Percentiles rank a stretch among this genome's conserved stretches.
Conservation (phyloP, 108 stramenopile species). For the Tribonema minus region DNA sequence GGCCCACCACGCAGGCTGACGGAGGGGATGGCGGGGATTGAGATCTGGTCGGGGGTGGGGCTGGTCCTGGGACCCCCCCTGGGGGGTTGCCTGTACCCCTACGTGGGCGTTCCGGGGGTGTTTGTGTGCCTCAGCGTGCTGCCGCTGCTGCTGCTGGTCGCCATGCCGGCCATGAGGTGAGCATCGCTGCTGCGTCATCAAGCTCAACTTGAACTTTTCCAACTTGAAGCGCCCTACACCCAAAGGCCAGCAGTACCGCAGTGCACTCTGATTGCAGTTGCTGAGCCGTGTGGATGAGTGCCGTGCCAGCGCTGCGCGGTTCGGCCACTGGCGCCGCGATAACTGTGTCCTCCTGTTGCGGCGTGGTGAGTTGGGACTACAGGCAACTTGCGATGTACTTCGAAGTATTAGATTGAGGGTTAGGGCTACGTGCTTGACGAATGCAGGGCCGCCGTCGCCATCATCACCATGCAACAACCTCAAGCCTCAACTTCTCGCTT, state of each 20-base stretch:
- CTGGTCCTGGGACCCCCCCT: slow-evolving; percentile 21
- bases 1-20: background rate
- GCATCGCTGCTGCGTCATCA: background rate
- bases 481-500: too few relatives aligned
- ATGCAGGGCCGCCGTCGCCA: too few relatives aligned
- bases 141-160: background rate
- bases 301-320: too few relatives aligned
- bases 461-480: too few relatives aligned
- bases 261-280: too few relatives aligned
- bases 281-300: too few relatives aligned
- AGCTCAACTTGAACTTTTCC: background rate
- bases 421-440: too few relatives aligned
- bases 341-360: background rate
- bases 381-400: too few relatives aligned
- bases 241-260: too few relatives aligned
- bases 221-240: background rate
- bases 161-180: background rate
- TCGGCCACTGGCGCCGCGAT: too few relatives aligned
- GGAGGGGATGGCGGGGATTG: slow-evolving; percentile 42
- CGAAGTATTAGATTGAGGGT: too few relatives aligned
- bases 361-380: too few relatives aligned
- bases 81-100: slow-evolving; percentile 9
- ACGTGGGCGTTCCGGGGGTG: slow-evolving; percentile 10
- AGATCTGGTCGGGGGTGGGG: slow-evolving; percentile 34
- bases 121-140: background rate